These are phyloP conservation scores for Trichophaea hybrida DNA, from an alignment of 2,329 filamentous ascomycete species.

Conservation along the genomic window DNA sequence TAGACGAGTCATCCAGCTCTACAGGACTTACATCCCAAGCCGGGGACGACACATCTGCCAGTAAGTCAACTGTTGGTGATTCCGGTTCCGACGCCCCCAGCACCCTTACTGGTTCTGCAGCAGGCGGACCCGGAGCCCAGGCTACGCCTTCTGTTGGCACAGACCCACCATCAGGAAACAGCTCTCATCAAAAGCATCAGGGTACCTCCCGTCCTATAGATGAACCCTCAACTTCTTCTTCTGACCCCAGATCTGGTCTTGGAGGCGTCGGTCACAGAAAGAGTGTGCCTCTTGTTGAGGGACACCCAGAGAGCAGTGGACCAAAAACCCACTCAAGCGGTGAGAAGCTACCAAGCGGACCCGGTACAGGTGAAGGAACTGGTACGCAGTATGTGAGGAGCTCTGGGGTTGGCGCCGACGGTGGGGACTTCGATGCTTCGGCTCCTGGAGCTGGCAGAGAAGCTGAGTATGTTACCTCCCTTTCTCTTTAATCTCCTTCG, in stretches of 20 bases:
- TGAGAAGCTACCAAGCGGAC: slow-evolving; percentile 26
- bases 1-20: background rate
- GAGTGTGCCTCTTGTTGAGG: slow-evolving; percentile 6
- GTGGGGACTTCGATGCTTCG: slow-evolving; percentile 51
- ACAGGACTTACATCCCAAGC: background rate
- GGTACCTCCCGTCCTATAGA: slow-evolving; percentile 30
- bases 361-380: slow-evolving; percentile 35
- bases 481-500: slow-evolving; percentile 3
- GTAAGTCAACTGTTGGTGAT: background rate
- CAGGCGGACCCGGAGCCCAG: background rate
- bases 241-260: background rate
- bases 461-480: slow-evolving; percentile 42
- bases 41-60: background rate
- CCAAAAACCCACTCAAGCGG: slow-evolving; percentile 4
- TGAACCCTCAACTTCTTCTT: slow-evolving; percentile 22
- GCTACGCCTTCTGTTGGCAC: background rate
- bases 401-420: slow-evolving; percentile 47
- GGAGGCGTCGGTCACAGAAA: background rate
- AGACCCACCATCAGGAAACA: background rate
- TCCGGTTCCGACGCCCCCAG: background rate
- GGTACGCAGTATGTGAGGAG: slow-evolving; percentile 45
- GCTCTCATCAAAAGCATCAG: slow-evolving; percentile 29
- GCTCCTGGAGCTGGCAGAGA: slow-evolving; percentile 51
- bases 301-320: slow-evolving; percentile 5
- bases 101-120: background rate